Conservation (phyloP, 306 rosid species). For the apple (Malus domestica) region DNA sequence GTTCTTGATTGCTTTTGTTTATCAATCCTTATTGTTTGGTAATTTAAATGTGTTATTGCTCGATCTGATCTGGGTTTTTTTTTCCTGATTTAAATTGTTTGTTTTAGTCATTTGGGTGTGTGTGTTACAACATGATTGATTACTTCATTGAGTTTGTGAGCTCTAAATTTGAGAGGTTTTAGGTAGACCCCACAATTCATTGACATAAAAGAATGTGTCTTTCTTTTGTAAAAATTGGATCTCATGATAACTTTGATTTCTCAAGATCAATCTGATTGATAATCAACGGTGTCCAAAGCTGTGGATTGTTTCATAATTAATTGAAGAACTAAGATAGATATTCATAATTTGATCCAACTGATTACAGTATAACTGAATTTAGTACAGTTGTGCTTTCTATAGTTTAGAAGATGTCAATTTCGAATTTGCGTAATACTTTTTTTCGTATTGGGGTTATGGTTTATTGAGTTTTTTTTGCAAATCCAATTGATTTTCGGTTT, state of each 20-base stretch:
- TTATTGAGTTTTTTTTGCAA: conserved; percentile 8
- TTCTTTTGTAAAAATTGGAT: conserved; percentile 17
- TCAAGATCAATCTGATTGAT: conserved; percentile 14
- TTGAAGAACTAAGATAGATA: background rate
- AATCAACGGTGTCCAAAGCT: background rate
- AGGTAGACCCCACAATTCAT: conserved; percentile 29
- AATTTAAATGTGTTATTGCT: background rate
- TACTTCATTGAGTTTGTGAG: conserved; percentile 2
- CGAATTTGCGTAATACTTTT: background rate
- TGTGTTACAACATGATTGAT: conserved; percentile 9
- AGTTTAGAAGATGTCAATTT: background rate
- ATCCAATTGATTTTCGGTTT: background rate
- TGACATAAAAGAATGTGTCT: conserved; percentile 7
- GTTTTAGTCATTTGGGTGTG: conserved; percentile 1
- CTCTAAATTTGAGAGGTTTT: conserved; percentile 3
- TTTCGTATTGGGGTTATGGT: conserved; percentile 9
- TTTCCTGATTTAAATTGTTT: background rate
- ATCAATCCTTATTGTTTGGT: background rate
- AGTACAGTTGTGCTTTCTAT: background rate
- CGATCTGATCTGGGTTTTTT: conserved; percentile 45
- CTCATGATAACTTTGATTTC: conserved; percentile 25
- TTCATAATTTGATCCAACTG: background rate
- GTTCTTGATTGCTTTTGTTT: conserved; percentile 2
- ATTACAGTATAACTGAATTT: conserved; percentile 1
- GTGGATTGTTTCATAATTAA: conserved; percentile 2